Percentiles rank a stretch among this genome's conserved stretches.
Conservation (phyloP, 1,139 yeast genomes). For the Lodderomyces parapsilosis region DNA sequence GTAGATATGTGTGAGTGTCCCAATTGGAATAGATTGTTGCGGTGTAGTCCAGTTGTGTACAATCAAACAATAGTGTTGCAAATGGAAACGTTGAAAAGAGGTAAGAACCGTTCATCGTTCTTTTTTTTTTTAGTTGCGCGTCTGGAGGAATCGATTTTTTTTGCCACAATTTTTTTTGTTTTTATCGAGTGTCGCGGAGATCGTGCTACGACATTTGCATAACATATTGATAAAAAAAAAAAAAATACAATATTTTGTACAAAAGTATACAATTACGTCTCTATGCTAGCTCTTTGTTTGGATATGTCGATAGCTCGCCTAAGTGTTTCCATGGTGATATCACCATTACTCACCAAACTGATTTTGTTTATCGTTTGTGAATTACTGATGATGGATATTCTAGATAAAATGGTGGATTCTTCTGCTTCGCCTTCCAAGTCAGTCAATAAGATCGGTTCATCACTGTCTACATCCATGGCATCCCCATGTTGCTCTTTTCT, state of each 20-base stretch:
- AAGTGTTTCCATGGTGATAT: slow-evolving; percentile 47
- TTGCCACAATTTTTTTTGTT: slow-evolving; percentile 2
- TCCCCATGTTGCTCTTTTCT: slow-evolving; percentile 16
- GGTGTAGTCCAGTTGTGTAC: neutral
- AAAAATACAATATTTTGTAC: no score
- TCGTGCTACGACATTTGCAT: no score
- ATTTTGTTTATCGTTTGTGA: slow-evolving; percentile 18
- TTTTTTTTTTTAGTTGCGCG: neutral
- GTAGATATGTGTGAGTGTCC: no score
- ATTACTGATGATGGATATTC: slow-evolving; percentile 36
- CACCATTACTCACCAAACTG: slow-evolving; percentile 20
- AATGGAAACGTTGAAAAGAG: neutral
- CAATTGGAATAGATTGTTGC: no score
- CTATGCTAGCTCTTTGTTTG: slow-evolving; percentile 9
- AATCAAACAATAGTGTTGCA: neutral
- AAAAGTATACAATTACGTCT: no score
- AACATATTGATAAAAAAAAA: no score
- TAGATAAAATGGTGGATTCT: slow-evolving; percentile 49
- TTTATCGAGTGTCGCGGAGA: neutral
- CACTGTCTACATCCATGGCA: neutral
- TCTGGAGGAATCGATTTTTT: neutral
- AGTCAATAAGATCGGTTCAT: slow-evolving; percentile 48
- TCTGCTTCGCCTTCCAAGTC: slow-evolving; percentile 84
- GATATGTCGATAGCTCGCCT: slow-evolving; percentile 37
- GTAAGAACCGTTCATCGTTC: neutral